Evolutionary conservation across 2,329 filamentous ascomycete species (phyloP), one percentile per base, ranked within the genome.

Genomic region (Cladophialophora bantiana): DNA sequence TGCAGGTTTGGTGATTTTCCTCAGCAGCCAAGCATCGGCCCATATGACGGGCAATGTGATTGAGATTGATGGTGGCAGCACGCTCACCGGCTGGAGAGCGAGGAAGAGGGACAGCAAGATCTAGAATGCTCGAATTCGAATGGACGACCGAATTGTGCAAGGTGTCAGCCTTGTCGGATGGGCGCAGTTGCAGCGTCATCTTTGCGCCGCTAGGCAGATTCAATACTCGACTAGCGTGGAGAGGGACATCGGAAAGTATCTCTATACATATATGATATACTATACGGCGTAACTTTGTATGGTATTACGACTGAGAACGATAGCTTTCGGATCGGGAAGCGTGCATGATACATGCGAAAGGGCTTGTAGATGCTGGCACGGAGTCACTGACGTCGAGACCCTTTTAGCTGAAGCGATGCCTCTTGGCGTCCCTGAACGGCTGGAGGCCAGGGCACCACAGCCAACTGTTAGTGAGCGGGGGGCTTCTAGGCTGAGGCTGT

Each of bases 11-110:
- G 76, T 83, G 45, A 64, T 84, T 58, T 84, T 83, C 71, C 70
- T 83, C 64, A 78, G 77, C 34, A 79, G 77, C 56, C 57, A 70
- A 36, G 82, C 74, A 0, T 74, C 74, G n/a, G 79, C 78, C 12
- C 81, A 84, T 70, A 79, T 83, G 75, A 83, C 68, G 0, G 70
- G 70, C 35, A 82, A 82, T 71, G 81, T 80, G 13, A 72, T 83
- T 31, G 82, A 83, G 75, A 73, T 84, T 62, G 82, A 84, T 74
- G 82, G 82, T 4, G 82, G 82, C 3, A 78, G 77, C 45, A 82
- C 75, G 9, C 68, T 79, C 62, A 81, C 75, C 38, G 81, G 82
- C 7, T 82, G 78, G 74, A 77, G 78, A 65, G 74, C 75, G 9
- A 79, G 57, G 54, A 65, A 77, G 70, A 73, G 61, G 18, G 68